These are phyloP conservation scores for Fusarium zealandicum DNA, from an alignment of 2,329 filamentous ascomycete genomes.

Conservation along the genomic window DNA sequence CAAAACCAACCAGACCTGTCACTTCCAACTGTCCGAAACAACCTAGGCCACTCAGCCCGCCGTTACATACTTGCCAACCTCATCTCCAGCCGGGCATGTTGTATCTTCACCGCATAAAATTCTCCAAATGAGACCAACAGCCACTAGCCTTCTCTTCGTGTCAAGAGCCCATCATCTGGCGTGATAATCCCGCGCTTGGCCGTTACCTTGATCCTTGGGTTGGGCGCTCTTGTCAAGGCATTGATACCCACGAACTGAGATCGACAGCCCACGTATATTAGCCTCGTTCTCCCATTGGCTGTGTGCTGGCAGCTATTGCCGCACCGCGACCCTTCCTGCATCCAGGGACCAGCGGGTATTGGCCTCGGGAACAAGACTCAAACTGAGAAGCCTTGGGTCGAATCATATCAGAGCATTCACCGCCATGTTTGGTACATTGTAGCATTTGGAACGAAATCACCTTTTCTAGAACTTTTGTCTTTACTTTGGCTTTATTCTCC, in stretches of 20 bases:
- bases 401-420: slow-evolving; percentile 13
- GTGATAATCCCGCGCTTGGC: not conserved
- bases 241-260: slow-evolving; percentile 18
- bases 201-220: not conserved
- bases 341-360: slow-evolving; percentile 2
- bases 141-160: slow-evolving; percentile 16
- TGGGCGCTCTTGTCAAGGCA: no score
- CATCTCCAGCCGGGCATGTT: slow-evolving; percentile 12
- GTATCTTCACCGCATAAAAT: slow-evolving; percentile 37
- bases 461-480: slow-evolving; percentile 14
- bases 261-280: slow-evolving; percentile 32
- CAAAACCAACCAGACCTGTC: slow-evolving; percentile 4
- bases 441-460: slow-evolving; percentile 14
- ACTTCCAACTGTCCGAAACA: not conserved
- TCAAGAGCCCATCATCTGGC: slow-evolving; percentile 3
- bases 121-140: slow-evolving; percentile 29
- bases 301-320: slow-evolving; percentile 6
- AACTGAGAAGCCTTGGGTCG: not conserved
- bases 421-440: not conserved
- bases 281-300: slow-evolving; percentile 23
- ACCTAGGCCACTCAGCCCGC: not conserved
- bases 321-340: slow-evolving; percentile 31
- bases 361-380: slow-evolving; percentile 1
- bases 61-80: not conserved
- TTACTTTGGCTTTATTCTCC: slow-evolving; percentile 6